A percentile compares a stretch with the other conserved stretches of the same genome.
Evolutionary conservation across 495 filamentous ascomycete genomes (phyloP).

Genomic region (Hypoxylon subgilvum): DNA sequence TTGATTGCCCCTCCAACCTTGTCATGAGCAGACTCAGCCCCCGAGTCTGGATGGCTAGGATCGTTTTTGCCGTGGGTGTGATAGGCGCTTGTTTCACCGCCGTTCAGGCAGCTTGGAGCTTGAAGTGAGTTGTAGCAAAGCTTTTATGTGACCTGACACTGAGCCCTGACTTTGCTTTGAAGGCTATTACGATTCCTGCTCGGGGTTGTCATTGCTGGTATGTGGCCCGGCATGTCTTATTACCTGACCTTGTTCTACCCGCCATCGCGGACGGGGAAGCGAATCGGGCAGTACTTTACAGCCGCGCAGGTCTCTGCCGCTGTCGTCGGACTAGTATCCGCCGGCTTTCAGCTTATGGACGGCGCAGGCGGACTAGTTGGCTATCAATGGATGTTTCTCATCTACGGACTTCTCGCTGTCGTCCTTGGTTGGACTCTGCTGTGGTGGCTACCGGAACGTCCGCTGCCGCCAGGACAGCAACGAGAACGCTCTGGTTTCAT

Average conservation of each 20-base stretch:
- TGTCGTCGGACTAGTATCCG: conserved; percentile 87
- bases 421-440: conserved; percentile 73
- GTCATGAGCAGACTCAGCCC: conserved; percentile 85
- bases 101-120: conserved; percentile 80
- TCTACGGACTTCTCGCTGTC: conserved; percentile 79
- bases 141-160: background rate
- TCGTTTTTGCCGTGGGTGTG: conserved; percentile 84
- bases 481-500: conserved; percentile 52
- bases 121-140: conserved; percentile 65
- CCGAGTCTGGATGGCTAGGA: conserved; percentile 90
- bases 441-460: conserved; percentile 91
- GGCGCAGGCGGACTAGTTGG: conserved; percentile 76
- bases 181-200: conserved; percentile 83
- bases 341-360: conserved; percentile 91
- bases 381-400: conserved; percentile 94
- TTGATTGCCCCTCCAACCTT: conserved; percentile 88
- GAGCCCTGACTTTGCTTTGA: background rate
- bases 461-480: conserved; percentile 66
- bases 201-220: conserved; percentile 86
- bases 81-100: conserved; percentile 82
- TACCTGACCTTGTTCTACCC: conserved; percentile 93
- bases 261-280: conserved; percentile 80
- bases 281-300: conserved; percentile 89
- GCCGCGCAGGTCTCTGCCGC: conserved; percentile 88
- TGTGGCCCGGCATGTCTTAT: conserved; percentile 96